These are phyloP conservation scores for Capronia coronata DNA, from an alignment of 2,329 filamentous ascomycete species.

Conservation along the genomic window DNA sequence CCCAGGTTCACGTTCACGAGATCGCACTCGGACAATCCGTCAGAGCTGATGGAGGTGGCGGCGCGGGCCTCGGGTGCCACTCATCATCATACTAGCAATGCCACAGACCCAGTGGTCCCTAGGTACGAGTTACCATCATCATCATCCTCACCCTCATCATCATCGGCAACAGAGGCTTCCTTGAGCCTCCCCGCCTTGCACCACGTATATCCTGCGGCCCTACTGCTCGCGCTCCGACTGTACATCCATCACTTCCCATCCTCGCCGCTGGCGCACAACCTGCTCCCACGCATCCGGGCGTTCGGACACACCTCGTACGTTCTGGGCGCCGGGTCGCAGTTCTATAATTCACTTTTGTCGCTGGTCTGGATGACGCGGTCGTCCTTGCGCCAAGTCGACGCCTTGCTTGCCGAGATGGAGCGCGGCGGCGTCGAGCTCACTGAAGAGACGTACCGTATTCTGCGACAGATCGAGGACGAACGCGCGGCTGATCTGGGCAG, in stretches of 20 bases:
- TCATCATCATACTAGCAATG: background rate
- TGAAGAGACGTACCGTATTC: conserved; percentile 30
- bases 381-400: conserved; percentile 37
- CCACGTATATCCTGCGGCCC: conserved; percentile 38
- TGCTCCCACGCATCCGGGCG: conserved; percentile 37
- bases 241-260: conserved; percentile 37
- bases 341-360: conserved; percentile 42
- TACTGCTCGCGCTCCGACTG: conserved; percentile 38
- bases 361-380: conserved; percentile 40
- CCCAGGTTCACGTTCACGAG: conserved; percentile 8
- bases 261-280: conserved; percentile 37
- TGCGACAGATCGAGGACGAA: conserved; percentile 18
- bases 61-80: background rate
- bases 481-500: conserved; percentile 10
- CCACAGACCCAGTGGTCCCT: background rate
- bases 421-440: conserved; percentile 37
- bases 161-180: background rate
- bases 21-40: conserved; percentile 9
- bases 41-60: conserved; percentile 8
- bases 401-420: conserved; percentile 41
- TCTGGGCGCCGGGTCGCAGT: conserved; percentile 37
- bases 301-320: conserved; percentile 39
- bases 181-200: conserved; percentile 9
- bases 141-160: background rate
- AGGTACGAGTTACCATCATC: background rate